Conservation (phyloP, 2,329 filamentous ascomycete genomes). For the Hypomyces rosellus region DNA sequence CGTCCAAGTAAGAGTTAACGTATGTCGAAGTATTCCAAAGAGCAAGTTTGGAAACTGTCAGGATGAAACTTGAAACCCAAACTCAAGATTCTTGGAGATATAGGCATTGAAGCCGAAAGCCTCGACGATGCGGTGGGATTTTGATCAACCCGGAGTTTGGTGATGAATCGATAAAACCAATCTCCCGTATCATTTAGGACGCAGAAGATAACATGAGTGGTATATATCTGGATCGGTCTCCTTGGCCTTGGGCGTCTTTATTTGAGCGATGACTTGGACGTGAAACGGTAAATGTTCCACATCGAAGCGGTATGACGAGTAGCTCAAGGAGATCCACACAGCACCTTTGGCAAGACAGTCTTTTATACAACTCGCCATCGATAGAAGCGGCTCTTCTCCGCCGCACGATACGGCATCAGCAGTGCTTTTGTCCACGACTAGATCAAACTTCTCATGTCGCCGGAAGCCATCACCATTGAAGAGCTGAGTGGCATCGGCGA, state of each 20-base stretch:
- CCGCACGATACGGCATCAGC: slow-evolving; percentile 43
- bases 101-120: slow-evolving; percentile 62
- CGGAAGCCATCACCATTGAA: slow-evolving; percentile 1
- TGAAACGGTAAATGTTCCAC: slow-evolving; percentile 33
- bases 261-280: slow-evolving; percentile 35
- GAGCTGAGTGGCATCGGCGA: slow-evolving; percentile 40
- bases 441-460: slow-evolving; percentile 25
- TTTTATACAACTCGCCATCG: slow-evolving; percentile 34
- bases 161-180: neutral
- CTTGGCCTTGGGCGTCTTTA: slow-evolving; percentile 35
- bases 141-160: too few relatives aligned
- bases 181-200: slow-evolving; percentile 19
- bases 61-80: slow-evolving; percentile 69
- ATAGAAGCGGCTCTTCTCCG: slow-evolving; percentile 29
- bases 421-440: slow-evolving; percentile 45
- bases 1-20: slow-evolving; percentile 47
- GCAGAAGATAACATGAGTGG: slow-evolving; percentile 39
- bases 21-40: slow-evolving; percentile 63
- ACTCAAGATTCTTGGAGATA: slow-evolving; percentile 44
- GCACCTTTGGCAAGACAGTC: slow-evolving; percentile 29
- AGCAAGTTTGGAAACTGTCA: slow-evolving; percentile 60
- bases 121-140: neutral
- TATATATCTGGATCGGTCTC: slow-evolving; percentile 41
- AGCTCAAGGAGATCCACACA: slow-evolving; percentile 44
- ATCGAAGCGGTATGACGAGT: slow-evolving; percentile 37